A percentile compares a stretch with the other conserved stretches of the same genome.
Conservation (phyloP, 2,329 filamentous ascomycete species). For the Geoglossum cookeanum region DNA sequence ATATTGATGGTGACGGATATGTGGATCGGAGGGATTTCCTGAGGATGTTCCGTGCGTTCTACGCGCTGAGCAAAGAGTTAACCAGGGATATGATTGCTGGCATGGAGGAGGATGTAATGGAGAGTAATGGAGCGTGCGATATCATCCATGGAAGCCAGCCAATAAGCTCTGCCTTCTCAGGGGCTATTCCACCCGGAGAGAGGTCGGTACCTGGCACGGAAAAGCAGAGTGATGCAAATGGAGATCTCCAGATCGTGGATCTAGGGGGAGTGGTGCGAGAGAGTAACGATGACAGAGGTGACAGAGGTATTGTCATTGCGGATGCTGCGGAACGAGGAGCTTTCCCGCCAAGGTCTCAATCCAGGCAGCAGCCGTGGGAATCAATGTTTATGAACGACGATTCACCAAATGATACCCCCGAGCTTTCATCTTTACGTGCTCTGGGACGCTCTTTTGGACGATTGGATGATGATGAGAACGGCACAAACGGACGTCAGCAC, state of each 20-base stretch:
- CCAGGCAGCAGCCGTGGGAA: background rate
- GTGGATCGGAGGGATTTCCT: conserved; percentile 75
- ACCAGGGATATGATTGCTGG: conserved; percentile 66
- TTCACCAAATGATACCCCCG: background rate
- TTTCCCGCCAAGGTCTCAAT: conserved; percentile 6
- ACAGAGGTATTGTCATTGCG: conserved; percentile 40
- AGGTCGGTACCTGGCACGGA: conserved; percentile 42
- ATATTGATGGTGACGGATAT: conserved; percentile 73
- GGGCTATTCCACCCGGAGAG: conserved; percentile 44
- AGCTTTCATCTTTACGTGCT: background rate
- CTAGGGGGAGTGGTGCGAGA: conserved; percentile 39
- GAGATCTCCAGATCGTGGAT: conserved; percentile 44
- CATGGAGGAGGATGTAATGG: conserved; percentile 58
- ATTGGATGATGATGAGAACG: background rate
- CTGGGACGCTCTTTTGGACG: background rate
- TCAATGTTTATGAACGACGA: background rate
- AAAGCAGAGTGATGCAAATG: conserved; percentile 42
- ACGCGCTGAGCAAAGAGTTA: conserved; percentile 75
- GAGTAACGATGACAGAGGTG: conserved; percentile 39
- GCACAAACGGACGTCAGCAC: background rate
- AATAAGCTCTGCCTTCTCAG: conserved; percentile 59
- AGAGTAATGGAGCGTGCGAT: conserved; percentile 57
- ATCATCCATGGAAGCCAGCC: conserved; percentile 58
- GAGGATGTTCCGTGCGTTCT: conserved; percentile 82
- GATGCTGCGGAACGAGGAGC: conserved; percentile 22